These are phyloP conservation scores for Dovyalis caffra DNA, from an alignment of 345 rosid species.

Conservation along the genomic window DNA sequence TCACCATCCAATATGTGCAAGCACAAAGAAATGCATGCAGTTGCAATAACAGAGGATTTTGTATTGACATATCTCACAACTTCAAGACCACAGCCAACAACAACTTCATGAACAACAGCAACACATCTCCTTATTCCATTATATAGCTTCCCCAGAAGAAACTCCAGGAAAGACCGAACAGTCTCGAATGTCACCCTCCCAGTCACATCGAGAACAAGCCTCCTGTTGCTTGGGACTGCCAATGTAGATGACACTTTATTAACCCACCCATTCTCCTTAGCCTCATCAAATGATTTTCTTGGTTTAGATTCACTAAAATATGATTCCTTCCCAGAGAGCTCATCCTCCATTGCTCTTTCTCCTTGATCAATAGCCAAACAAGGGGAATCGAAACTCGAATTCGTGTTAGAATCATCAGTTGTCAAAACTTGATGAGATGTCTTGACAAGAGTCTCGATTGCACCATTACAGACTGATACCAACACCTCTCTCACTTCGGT, in stretches of 20 bases:
- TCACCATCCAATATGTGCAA: conserved; percentile 60
- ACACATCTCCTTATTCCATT: conserved; percentile 44
- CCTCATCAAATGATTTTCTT: conserved; percentile 17
- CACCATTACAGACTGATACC: conserved; percentile 52
- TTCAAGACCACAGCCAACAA: conserved; percentile 42
- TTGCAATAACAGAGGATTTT: conserved; percentile 48
- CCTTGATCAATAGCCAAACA: conserved; percentile 21
- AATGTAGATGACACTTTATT: conserved; percentile 55
- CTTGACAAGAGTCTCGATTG: conserved; percentile 66
- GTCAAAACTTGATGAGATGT: conserved; percentile 58
- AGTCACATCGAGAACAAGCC: conserved; percentile 64
- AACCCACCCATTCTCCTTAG: conserved; percentile 40
- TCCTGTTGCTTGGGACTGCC: conserved; percentile 65
- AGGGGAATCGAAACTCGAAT: conserved; percentile 10
- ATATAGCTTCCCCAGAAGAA: conserved; percentile 46
- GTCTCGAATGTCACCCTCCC: conserved; percentile 68
- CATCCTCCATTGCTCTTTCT: conserved; percentile 3
- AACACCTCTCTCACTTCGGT: conserved; percentile 47
- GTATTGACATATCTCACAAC: conserved; percentile 47
- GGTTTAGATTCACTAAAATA: conserved; percentile 1
- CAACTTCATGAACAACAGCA: conserved; percentile 35
- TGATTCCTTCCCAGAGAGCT: conserved; percentile 15
- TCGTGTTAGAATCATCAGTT: conserved; percentile 7
- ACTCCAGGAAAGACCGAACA: conserved; percentile 62
- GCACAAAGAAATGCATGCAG: conserved; percentile 57